Base-by-base conservation (phyloP, 495 filamentous ascomycete species). In the Penicillium subrubescens region DNA sequence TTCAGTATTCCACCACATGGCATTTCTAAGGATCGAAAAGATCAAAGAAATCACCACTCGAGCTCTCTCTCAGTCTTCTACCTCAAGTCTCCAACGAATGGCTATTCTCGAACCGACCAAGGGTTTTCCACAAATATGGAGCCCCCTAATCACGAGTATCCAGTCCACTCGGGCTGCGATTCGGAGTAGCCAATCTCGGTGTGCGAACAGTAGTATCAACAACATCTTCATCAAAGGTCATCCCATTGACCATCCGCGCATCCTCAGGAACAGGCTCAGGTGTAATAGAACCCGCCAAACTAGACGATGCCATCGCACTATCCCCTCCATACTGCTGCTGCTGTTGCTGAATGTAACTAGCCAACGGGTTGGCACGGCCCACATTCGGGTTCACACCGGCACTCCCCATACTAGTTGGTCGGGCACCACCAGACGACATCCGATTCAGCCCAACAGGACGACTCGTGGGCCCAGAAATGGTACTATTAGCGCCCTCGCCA, bases 401-500 rank as follows among this genome's bases (percentile, higher is more conserved):
- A 59, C 80, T 81, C 1, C 76, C 74, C 37, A 81, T 67, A 0
- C 75, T 77, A 55, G 71, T 71, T 1, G 78, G 74, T 12, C 75
- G 72, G 19, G 61, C 65, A 33, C 59, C 73, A 46, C 71, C 71
- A 8, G 80, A 79, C 1, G 74, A 73, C 43, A 76, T 55, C 10
- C 79, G 67, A 33, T 72, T 75, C 10, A 80, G 31, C 11, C 62
- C 68, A 5, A 73, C 31, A 10, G 73, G 70, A 35, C 67, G 72
- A n/a, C 81, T 92, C 21, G 85, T 88, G n/a, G 90, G 90, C 8
- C 89, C 91, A 59, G 85, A 88, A 57, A 91, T 84, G 0, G 90
- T 93, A 69, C 88, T 94, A 59, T 88, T 89, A 14, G 93, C 92
- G 8, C 92, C 92, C 71, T 96, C 93, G 55, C 93, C 93, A 62